Base-by-base conservation (phyloP, 352 stramenopile species). In the Globisporangium barbulae region DNA sequence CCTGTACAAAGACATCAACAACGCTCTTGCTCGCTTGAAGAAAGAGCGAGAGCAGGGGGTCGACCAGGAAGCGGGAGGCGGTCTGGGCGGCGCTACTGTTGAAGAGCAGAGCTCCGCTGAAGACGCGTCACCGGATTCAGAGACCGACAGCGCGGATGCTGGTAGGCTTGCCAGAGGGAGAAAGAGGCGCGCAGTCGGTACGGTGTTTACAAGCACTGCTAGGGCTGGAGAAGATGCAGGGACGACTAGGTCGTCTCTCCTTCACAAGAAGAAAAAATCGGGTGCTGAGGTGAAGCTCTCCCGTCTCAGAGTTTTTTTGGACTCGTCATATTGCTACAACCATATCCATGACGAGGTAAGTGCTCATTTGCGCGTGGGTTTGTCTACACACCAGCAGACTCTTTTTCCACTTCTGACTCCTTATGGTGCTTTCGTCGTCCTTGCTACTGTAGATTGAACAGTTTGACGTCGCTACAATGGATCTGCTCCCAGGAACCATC, bases 301-400 rank as follows among this genome's bases (percentile, higher is more conserved):
- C 19, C 48, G 48, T 22, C 25, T 54, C 13, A 54, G 4, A 0
- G 48, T 54, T 13, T 33, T 37, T 13, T 10, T 54, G 48, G 48
- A 54, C 25, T 54, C 25, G 25, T n/a, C 22, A 13, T 54, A 54
- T 9, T 37, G 30, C 25, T 54, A 54, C 48, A 37, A 54, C 25
- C 25, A 54, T 19, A 37, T 54, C 25, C 25, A n/a, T 25, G 5
- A 22, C 25, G 48, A 30, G 13, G 48, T 37, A 12, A 54, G 48
- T 54, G 15, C 42, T 48, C 17, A 21, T 2, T 48, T 10, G 19
- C 17, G 5, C 42, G 19, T 48, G 42, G 13, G 48, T 17, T 21
- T 31, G 48, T 37, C 13, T n/a, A 54, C 15, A 21, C 15, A 10
- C 15, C 12, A 45, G 5, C 6, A 45, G 13, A 19, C 0, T 45